Base-by-base conservation (phyloP, 345 rosid species). In the Camelina laxa region DNA sequence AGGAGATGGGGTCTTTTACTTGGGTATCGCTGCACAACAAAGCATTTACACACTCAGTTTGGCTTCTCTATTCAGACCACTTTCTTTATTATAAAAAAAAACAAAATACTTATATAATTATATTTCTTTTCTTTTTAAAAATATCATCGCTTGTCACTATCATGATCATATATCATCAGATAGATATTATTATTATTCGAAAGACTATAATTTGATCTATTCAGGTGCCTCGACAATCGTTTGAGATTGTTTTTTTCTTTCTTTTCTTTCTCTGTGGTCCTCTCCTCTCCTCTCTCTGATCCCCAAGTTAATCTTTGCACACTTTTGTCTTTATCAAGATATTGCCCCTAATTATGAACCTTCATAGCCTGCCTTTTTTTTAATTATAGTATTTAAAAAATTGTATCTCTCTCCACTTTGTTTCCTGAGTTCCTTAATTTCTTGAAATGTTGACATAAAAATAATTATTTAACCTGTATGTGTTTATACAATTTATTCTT, bases 21-120 rank as follows among this genome's bases (percentile, higher is more conserved):
- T 69, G 67, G 67, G 67, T 65, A 70, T 77, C 64, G 80, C 67
- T 70, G 80, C 80, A 17, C 80, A 70, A 70, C 70, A 64, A 76
- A 76, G 80, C 75, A 70, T 76, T 39, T 4, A 57, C 76, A 77
- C 76, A 77, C 72, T 70, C 72, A 57, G 67, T 65, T 70, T 63
- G 10, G 54, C 66, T 21, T 70, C 70, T 48, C 17, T 63, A 39
- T 64, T 63, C 22, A 56, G 35, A 63, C 71, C 53, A 63, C 71
- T 69, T 69, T 76, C 58, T 41, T 22, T 12, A 4, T 4, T 33
- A 33, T 0, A 33, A 33, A 33, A 39, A 12, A 38, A 0, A 10
- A 22, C 39, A 16, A 13, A 13, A 71, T n/a, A 35, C 20, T 33
- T 6, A 0, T 33, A 33, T 6, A 33, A 35, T 7, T 33, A 15